Base-by-base conservation (phyloP, 495 filamentous ascomycete species). In the Podospora conica region DNA sequence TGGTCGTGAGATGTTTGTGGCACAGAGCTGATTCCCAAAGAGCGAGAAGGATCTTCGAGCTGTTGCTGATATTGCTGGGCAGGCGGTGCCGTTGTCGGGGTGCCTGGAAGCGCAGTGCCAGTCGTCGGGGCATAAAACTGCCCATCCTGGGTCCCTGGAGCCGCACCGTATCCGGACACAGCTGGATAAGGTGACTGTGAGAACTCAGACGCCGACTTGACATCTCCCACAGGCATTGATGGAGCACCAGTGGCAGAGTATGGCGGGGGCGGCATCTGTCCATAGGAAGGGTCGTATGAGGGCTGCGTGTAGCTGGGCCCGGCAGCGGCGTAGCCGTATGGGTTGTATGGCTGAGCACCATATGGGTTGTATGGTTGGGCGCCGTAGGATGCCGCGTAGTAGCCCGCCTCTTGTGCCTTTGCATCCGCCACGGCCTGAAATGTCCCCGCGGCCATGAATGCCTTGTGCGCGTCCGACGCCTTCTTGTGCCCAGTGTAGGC, bases 371-470 rank as follows among this genome's bases (percentile, higher is more conserved):
- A 48, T 48, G 15, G 33, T 7, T 48, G 33, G 6, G 40, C n/a
- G 40, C 40, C 33, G 55, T 64, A 60, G 12, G 60, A 24, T 31
- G 28, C 20, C 55, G 6, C 76, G 75, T 69, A 79, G 75, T 15
- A 81, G 69, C 54, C 80, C 69, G 24, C 79, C 77, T n/a, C 70
- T 72, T 63, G 78, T 74, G 73, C 78, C 72, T 65, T 77, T 71
- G 65, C 67, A 29, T 69, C 58, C 1, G 63, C 63, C 15, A 69
- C 67, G 18, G 63, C 67, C 59, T 65, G 63, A n/a, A 69, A 69
- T 18, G 53, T 57, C 18, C 67, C 67, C 12, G 67, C 67, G 2
- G 53, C 58, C 33, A 61, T n/a, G 22, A 69, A 69, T 0, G 67
- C 67, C 60, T 74, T 73, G 40, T 68, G 53, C 11, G 69, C 66